Evolutionary conservation across 345 rosid genomes (phyloP).

Genomic region (Citrus hindsii): DNA sequence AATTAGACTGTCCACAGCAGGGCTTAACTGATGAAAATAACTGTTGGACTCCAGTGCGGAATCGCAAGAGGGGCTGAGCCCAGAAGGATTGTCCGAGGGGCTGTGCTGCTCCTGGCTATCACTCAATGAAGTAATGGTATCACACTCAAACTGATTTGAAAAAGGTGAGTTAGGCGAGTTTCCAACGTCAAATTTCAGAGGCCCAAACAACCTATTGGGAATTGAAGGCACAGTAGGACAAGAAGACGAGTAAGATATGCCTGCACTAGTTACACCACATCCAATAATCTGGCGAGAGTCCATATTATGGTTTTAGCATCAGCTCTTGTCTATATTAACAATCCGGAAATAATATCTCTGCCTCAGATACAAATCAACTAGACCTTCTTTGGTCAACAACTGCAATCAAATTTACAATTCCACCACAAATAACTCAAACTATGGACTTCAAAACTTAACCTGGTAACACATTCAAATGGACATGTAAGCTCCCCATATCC

Average conservation of each 20-base stretch:
- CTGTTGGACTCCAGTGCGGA: constrained; percentile 37
- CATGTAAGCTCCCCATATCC: constrained; percentile 1
- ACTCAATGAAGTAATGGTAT: constrained; percentile 35
- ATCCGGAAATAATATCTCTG: background rate
- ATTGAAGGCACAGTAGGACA: constrained; percentile 30
- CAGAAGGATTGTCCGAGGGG: constrained; percentile 44
- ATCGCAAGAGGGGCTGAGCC: constrained; percentile 45
- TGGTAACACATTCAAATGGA: constrained; percentile 14
- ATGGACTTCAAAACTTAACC: constrained; percentile 24
- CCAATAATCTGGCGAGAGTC: constrained; percentile 40
- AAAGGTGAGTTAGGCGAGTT: constrained; percentile 49
- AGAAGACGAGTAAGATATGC: constrained; percentile 38
- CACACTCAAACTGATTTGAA: constrained; percentile 35
- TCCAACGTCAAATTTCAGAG: constrained; percentile 32
- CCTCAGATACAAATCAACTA: background rate
- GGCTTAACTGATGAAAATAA: constrained; percentile 33
- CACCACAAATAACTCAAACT: background rate
- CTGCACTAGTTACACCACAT: constrained; percentile 37
- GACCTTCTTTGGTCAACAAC: background rate
- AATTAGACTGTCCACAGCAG: constrained; percentile 27
- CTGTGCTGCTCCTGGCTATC: constrained; percentile 49
- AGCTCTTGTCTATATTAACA: constrained; percentile 5
- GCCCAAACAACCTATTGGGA: constrained; percentile 32
- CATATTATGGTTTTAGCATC: constrained; percentile 38
- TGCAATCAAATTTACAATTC: constrained; percentile 6